Evolutionary conservation across 2,329 filamentous ascomycete species (phyloP).

Genomic region (Acrodontium crateriforme): DNA sequence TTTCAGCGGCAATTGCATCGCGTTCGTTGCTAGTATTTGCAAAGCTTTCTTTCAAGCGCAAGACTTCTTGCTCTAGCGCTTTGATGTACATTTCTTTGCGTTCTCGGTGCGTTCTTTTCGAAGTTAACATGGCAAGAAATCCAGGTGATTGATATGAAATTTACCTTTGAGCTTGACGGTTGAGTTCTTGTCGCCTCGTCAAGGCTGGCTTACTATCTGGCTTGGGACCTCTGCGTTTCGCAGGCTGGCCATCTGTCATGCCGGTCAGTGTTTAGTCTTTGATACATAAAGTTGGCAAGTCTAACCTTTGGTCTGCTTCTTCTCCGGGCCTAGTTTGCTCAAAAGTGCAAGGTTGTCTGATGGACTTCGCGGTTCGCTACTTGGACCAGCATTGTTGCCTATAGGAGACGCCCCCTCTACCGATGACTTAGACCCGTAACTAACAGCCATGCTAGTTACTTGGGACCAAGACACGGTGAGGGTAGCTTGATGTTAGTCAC

Average conservation of each 20-base stretch:
- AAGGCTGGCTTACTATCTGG: conserved; percentile 91
- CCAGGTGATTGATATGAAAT: conserved; percentile 9
- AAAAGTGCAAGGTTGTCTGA: too few species aligned
- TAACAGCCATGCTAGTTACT: too few species aligned
- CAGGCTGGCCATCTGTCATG: conserved; percentile 72
- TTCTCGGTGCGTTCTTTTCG: conserved; percentile 75
- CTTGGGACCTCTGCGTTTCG: conserved; percentile 86
- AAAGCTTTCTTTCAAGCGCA: conserved; percentile 77
- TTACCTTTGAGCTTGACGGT: conserved; percentile 89
- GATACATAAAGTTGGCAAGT: too few species aligned
- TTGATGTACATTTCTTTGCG: conserved; percentile 95
- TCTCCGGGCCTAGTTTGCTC: too few species aligned
- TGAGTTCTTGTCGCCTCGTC: conserved; percentile 83
- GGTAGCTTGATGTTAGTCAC: too few species aligned
- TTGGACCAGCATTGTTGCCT: too few species aligned
- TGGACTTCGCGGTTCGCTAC: too few species aligned
- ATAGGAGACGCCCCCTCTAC: too few species aligned
- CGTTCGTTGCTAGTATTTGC: conserved; percentile 62
- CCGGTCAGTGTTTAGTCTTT: too few species aligned
- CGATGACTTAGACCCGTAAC: too few species aligned
- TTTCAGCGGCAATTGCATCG: conserved; percentile 63
- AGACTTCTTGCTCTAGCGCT: conserved; percentile 78
- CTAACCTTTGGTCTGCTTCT: too few species aligned
- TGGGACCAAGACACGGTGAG: too few species aligned
- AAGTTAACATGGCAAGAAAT: conserved; percentile 4